Evolutionary conservation across 2,329 filamentous ascomycete genomes (phyloP).

Genomic region (Xylariales sp.): DNA sequence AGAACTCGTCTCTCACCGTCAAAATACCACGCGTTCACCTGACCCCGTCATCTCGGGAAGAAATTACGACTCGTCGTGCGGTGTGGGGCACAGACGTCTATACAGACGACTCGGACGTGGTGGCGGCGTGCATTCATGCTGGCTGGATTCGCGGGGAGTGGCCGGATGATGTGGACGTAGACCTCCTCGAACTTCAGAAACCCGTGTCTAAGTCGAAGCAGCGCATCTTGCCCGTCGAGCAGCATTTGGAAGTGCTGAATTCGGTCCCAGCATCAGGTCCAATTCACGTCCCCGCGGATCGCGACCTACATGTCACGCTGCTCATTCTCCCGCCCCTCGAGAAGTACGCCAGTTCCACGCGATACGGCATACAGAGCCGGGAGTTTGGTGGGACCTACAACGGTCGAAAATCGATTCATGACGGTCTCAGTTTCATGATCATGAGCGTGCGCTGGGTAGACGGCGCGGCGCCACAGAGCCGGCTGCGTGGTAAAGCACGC

Average conservation of each 20-base stretch:
- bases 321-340: slow-evolving; percentile 83
- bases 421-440: slow-evolving; percentile 91
- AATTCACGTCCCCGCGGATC: slow-evolving; percentile 71
- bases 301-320: slow-evolving; percentile 88
- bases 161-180: slow-evolving; percentile 79
- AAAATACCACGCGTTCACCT: slow-evolving; percentile 86
- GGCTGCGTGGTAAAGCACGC: slow-evolving; percentile 66
- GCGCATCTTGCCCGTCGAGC: slow-evolving; percentile 43
- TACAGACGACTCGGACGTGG: slow-evolving; percentile 92
- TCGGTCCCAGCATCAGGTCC: slow-evolving; percentile 70
- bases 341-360: slow-evolving; percentile 78
- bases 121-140: slow-evolving; percentile 91
- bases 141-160: slow-evolving; percentile 94
- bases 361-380: slow-evolving; percentile 84
- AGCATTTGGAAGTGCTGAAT: slow-evolving; percentile 58
- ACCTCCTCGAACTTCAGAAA: slow-evolving; percentile 69
- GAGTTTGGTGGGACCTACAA: slow-evolving; percentile 73
- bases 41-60: slow-evolving; percentile 75
- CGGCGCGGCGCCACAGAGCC: slow-evolving; percentile 71
- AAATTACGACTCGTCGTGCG: slow-evolving; percentile 82
- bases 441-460: slow-evolving; percentile 85
- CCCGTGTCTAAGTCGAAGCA: slow-evolving; percentile 52
- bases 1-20: slow-evolving; percentile 91
- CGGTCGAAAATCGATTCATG: slow-evolving; percentile 66
- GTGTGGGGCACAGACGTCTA: slow-evolving; percentile 96